phyloP scores from a whole-genome alignment of 2,329 filamentous ascomycete species.

The Myriosclerotinia curreyana region DNA sequence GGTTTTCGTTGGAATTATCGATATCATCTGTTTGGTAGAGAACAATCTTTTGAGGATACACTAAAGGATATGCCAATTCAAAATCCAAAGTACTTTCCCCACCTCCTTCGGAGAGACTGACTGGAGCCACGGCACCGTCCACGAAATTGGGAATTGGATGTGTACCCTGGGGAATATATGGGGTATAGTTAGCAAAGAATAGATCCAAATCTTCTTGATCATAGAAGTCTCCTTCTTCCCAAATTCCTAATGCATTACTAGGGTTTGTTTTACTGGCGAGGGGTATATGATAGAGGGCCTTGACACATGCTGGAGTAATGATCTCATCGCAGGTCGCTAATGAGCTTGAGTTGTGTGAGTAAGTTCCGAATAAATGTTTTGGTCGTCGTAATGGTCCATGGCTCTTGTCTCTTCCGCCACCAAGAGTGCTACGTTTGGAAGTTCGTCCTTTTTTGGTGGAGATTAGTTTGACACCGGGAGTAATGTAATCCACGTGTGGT shows the following conservation, averaged over 20 bases:
- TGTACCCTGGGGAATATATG: conserved; percentile 38
- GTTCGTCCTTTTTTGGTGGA: conserved; percentile 43
- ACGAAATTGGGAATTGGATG: conserved; percentile 36
- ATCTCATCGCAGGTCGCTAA: conserved; percentile 47
- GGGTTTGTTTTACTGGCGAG: conserved; percentile 38
- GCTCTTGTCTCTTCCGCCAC: neutral
- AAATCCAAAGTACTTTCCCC: conserved; percentile 42
- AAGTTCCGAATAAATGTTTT: neutral
- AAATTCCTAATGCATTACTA: conserved; percentile 52
- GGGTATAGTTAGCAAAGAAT: conserved; percentile 47
- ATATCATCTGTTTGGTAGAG: conserved; percentile 44
- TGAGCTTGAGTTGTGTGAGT: conserved; percentile 17
- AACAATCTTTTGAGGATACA: conserved; percentile 49
- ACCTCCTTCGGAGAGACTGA: conserved; percentile 19
- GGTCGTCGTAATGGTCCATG: conserved; percentile 8
- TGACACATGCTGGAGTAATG: conserved; percentile 56
- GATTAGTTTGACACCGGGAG: conserved; percentile 38
- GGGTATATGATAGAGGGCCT: conserved; percentile 51
- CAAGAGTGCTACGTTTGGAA: conserved; percentile 15
- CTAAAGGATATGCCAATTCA: conserved; percentile 46
- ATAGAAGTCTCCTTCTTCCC: conserved; percentile 48
- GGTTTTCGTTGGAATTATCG: conserved; percentile 24
- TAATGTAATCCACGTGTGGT: conserved; percentile 42
- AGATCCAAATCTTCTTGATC: conserved; percentile 41
- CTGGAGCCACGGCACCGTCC: conserved; percentile 37